Percentiles rank a stretch among this genome's conserved stretches.
phyloP scores from a whole-genome alignment of 495 filamentous ascomycete species.

The Neurospora africana region DNA sequence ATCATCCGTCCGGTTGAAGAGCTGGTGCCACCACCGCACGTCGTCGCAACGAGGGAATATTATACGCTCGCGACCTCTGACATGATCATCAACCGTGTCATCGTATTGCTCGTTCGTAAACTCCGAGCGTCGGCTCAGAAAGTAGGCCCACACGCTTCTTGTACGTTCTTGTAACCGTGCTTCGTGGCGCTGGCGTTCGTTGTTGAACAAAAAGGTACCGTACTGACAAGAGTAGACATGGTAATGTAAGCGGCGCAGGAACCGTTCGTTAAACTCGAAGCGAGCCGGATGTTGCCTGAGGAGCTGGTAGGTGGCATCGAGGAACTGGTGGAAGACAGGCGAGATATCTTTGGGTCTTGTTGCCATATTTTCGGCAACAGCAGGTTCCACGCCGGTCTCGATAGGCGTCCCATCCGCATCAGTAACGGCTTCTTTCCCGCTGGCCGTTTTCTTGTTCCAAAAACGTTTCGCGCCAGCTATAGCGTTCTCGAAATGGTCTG shows the following conservation, averaged over 20 bases:
- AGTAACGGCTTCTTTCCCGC: constrained; percentile 44
- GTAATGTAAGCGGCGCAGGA: constrained; percentile 81
- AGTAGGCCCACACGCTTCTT: constrained; percentile 93
- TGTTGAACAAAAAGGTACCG: constrained; percentile 93
- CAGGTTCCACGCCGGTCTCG: constrained; percentile 25
- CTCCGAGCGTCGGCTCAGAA: constrained; percentile 63
- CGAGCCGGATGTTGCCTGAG: constrained; percentile 76
- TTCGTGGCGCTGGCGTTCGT: constrained; percentile 80
- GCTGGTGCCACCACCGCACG: constrained; percentile 85
- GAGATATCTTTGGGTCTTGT: constrained; percentile 70
- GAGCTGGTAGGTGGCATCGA: constrained; percentile 90
- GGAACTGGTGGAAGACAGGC: constrained; percentile 97
- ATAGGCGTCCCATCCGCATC: constrained; percentile 37
- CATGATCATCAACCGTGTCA: constrained; percentile 59
- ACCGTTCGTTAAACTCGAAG: constrained; percentile 96
- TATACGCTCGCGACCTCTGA: constrained; percentile 68
- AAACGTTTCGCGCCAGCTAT: constrained; percentile 81
- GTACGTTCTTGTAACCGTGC: constrained; percentile 59
- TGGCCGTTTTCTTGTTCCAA: constrained; percentile 68
- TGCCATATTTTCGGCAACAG: constrained; percentile 28
- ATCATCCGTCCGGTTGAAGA: constrained; percentile 70
- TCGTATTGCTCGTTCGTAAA: constrained; percentile 80
- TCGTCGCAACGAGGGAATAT: constrained; percentile 60
- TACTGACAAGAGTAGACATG: constrained; percentile 96
- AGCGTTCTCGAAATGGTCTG: constrained; percentile 77